Base-by-base conservation (phyloP, 345 rosid genomes). In the Ailanthus altissimus region DNA sequence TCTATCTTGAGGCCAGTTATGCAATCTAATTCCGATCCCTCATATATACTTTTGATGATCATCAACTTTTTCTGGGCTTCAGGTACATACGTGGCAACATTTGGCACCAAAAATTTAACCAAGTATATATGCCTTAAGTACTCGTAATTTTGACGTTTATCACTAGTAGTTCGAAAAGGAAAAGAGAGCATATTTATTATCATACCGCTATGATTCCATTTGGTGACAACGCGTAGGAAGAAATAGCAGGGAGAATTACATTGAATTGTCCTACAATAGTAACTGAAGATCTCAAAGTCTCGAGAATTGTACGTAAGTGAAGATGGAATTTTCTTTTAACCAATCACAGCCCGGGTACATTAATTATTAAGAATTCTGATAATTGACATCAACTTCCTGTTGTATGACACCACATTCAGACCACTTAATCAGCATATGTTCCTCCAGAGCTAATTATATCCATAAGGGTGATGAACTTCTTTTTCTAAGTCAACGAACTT, bases 1-100 rank as follows among this genome's bases (percentile, higher is more conserved):
- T 73, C 67, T 20, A 28, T 47, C 32, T 46, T 21, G 77, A 61
- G 77, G 77, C 36, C 77, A 15, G 10, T 46, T 32, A 46, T 38
- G 42, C 66, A 20, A 57, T 45, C 67, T 26, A 66, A 32, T 32
- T 32, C 38, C 38, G 38, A 45, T 73, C 32, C 68, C 58, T 28
- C 20, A 21, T 57, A 1, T 60, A 26, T 15, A 50, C 68, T 8
- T 13, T 67, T 53, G 11, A 16, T 32, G 18, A 69, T 50, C 58
- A 50, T 50, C 10, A 69, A 56, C 26, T 65, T 3, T 32, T 13
- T 43, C 2, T 43, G 21, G 36, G 28, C 1, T 46, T 67, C 12
- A 23, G 9, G 32, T 45, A 42, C 18, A 12, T 10, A 45, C 38
- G 71, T 66, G 70, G 53, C 51, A 66, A 5, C 12, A 11, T 43